Conservation (phyloP, 2,329 filamentous ascomycete species). For the Orbilia quercus region DNA sequence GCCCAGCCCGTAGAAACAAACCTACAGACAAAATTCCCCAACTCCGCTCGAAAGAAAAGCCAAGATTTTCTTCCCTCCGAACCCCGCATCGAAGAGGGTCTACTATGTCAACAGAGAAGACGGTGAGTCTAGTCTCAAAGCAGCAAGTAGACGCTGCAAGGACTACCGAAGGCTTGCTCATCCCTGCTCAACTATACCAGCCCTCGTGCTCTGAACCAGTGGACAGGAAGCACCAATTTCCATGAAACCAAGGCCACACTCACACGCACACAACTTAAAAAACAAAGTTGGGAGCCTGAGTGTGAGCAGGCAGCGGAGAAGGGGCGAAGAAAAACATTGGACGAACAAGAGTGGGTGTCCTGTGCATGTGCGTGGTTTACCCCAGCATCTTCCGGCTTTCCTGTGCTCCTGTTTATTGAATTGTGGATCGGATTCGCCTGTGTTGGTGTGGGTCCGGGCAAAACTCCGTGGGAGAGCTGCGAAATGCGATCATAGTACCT, state of each 20-base stretch:
- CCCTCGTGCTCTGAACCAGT: slow-evolving; percentile 54
- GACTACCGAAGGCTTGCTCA: background rate
- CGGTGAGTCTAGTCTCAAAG: slow-evolving; percentile 11
- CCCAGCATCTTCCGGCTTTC: background rate
- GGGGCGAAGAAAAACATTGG: slow-evolving; percentile 24
- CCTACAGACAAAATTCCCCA: background rate
- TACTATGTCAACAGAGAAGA: too few species aligned
- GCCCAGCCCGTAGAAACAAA: background rate
- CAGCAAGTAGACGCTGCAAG: slow-evolving; percentile 10
- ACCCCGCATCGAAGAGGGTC: slow-evolving; percentile 7
- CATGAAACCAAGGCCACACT: slow-evolving; percentile 21
- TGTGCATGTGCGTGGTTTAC: background rate
- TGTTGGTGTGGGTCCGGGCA: background rate
- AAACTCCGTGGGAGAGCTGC: slow-evolving; percentile 11
- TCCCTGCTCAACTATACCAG: slow-evolving; percentile 17
- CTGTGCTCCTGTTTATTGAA: too few species aligned
- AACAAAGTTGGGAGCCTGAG: too few species aligned
- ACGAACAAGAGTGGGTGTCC: slow-evolving; percentile 13
- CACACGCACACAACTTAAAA: too few species aligned
- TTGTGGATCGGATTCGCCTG: background rate
- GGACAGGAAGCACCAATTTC: slow-evolving; percentile 42
- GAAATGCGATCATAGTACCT: slow-evolving; percentile 10
- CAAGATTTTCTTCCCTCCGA: slow-evolving; percentile 6
- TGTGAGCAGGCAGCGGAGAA: too few species aligned
- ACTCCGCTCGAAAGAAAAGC: slow-evolving; percentile 7